Percentiles rank a stretch among this genome's conserved stretches.
Conservation (phyloP, 352 stramenopile genomes). For the Pythium biforme region DNA sequence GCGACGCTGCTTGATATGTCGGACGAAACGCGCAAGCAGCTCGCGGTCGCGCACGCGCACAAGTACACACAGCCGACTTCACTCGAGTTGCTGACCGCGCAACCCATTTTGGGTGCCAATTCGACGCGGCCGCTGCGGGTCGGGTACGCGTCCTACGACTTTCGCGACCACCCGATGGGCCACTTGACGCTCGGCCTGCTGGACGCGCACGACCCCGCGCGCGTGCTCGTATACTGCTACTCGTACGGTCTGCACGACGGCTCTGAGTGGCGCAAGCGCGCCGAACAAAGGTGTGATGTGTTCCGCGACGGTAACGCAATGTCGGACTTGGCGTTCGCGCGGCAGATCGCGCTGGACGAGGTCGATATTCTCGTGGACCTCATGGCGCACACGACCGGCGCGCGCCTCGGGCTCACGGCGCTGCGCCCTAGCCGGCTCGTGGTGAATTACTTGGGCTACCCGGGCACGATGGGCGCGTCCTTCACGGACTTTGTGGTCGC, state of each 20-base stretch:
- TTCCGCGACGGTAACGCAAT: slow-evolving; percentile 65
- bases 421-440: slow-evolving; percentile 59
- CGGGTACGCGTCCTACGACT: slow-evolving; percentile 90
- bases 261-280: slow-evolving; percentile 55
- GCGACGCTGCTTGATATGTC: slow-evolving; percentile 58
- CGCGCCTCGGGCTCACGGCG: slow-evolving; percentile 57
- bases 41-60: slow-evolving; percentile 36
- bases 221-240: slow-evolving; percentile 61
- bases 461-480: slow-evolving; percentile 78
- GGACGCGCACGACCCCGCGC: slow-evolving; percentile 56
- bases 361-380: slow-evolving; percentile 90
- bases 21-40: slow-evolving; percentile 41
- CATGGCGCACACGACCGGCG: slow-evolving; percentile 89
- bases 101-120: background rate
- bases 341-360: slow-evolving; percentile 47
- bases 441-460: slow-evolving; percentile 92
- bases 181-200: slow-evolving; percentile 87
- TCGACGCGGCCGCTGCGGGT: slow-evolving; percentile 43
- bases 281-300: slow-evolving; percentile 43
- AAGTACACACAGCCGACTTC: slow-evolving; percentile 39
- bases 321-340: slow-evolving; percentile 55
- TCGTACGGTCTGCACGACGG: slow-evolving; percentile 83
- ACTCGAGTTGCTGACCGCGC: slow-evolving; percentile 32
- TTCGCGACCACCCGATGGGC: slow-evolving; percentile 92
- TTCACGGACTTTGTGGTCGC: slow-evolving; percentile 82